A percentile compares a stretch with the other conserved stretches of the same genome.
Evolutionary conservation across 2,329 filamentous ascomycete genomes (phyloP).

Genomic region (Epicoccum sorghinum): DNA sequence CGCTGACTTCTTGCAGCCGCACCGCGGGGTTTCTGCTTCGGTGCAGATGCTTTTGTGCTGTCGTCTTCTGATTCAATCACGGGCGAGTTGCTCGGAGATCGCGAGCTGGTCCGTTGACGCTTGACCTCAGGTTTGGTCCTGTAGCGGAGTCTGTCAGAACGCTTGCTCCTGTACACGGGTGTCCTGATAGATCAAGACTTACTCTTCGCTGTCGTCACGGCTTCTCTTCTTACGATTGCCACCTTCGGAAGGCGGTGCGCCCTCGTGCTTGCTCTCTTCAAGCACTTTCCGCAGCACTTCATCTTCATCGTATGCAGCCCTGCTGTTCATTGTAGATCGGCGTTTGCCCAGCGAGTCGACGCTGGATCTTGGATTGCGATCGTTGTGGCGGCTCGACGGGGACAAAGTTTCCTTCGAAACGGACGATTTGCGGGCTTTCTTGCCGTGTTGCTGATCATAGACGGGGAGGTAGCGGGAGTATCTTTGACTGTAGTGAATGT

Average conservation of each 20-base stretch:
- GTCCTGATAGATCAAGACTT: slow-evolving; percentile 52
- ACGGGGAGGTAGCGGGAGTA: slow-evolving; percentile 70
- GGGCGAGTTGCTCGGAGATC: slow-evolving; percentile 52
- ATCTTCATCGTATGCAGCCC: slow-evolving; percentile 94
- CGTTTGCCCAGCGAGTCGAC: slow-evolving; percentile 74
- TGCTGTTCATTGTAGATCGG: slow-evolving; percentile 96
- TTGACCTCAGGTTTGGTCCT: slow-evolving; percentile 77
- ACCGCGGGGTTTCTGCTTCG: slow-evolving; percentile 53
- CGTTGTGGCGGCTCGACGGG: slow-evolving; percentile 58
- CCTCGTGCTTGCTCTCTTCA: slow-evolving; percentile 91
- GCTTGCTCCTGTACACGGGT: slow-evolving; percentile 1
- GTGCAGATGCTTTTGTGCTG: slow-evolving; percentile 50
- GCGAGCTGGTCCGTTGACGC: slow-evolving; percentile 75
- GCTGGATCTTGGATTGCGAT: slow-evolving; percentile 55
- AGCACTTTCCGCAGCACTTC: slow-evolving; percentile 87
- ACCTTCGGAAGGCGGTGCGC: slow-evolving; percentile 60
- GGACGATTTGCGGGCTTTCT: slow-evolving; percentile 65
- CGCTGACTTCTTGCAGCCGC: slow-evolving; percentile 59
- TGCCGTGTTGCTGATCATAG: slow-evolving; percentile 57
- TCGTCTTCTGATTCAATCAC: slow-evolving; percentile 78
- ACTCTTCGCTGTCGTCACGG: slow-evolving; percentile 94
- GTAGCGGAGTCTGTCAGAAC: slow-evolving; percentile 40
- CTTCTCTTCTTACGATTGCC: slow-evolving; percentile 76
- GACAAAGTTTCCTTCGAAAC: slow-evolving; percentile 66
- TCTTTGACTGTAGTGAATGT: slow-evolving; percentile 56